A percentile compares a stretch with the other conserved stretches of the same genome.
phyloP scores from a whole-genome alignment of 2,329 filamentous ascomycete genomes.

The Cercospora beticola region DNA sequence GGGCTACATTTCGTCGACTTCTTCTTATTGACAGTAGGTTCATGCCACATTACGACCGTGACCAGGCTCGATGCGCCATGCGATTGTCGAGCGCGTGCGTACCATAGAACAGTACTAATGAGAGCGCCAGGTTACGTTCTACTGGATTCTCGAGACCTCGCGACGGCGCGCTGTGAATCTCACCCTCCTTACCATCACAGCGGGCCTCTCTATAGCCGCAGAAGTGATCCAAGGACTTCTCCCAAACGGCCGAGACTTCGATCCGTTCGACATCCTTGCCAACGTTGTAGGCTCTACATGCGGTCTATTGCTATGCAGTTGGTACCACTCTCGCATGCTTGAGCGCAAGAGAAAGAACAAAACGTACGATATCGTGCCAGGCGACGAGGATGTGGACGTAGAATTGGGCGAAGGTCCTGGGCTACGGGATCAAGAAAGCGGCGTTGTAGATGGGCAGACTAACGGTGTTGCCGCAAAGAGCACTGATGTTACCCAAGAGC shows the following conservation, averaged over 20 bases:
- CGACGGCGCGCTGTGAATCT: conserved; percentile 82
- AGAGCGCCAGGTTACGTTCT: conserved; percentile 59
- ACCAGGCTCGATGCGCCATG: not conserved
- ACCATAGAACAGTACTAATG: not conserved
- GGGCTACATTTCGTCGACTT: conserved; percentile 83
- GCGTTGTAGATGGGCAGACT: conserved; percentile 26
- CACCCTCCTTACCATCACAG: conserved; percentile 76
- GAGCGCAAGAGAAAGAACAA: conserved; percentile 77
- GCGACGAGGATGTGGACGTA: conserved; percentile 63
- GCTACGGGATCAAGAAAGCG: conserved; percentile 36
- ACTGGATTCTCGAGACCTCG: conserved; percentile 93
- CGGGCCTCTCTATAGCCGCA: conserved; percentile 68
- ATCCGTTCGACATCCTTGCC: conserved; percentile 81
- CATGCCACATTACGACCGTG: not conserved
- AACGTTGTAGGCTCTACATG: conserved; percentile 77
- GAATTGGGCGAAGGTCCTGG: conserved; percentile 67
- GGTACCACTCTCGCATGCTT: conserved; percentile 95
- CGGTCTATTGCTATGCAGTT: conserved; percentile 72
- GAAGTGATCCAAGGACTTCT: conserved; percentile 75
- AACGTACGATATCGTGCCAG: conserved; percentile 68
- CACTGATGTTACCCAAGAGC: conserved; percentile 73
- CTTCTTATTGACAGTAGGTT: conserved; percentile 73
- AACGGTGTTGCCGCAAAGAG: conserved; percentile 48
- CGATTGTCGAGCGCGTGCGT: not conserved
- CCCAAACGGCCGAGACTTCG: conserved; percentile 61